These are phyloP conservation scores for Pythium dissimile DNA, from an alignment of 352 stramenopile genomes.

Conservation along the genomic window DNA sequence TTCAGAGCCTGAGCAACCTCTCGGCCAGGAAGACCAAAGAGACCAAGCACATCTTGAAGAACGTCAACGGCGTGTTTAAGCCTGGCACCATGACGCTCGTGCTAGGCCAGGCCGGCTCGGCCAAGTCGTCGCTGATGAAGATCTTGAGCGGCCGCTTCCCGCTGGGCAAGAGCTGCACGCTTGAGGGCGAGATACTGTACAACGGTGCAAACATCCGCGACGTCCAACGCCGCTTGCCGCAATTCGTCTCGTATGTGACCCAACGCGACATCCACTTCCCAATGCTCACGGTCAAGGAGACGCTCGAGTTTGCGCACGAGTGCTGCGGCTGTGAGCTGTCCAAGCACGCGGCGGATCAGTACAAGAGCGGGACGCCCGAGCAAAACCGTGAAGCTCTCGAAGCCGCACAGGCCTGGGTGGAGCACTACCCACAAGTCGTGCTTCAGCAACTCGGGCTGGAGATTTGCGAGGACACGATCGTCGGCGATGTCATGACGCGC, in stretches of 20 bases:
- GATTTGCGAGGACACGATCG: conserved; percentile 25
- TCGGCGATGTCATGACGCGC: conserved; percentile 38
- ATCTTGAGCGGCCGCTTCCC: conserved; percentile 20
- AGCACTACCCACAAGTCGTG: neutral
- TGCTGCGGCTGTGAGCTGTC: conserved; percentile 29
- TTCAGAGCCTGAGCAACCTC: neutral
- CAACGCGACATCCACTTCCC: too few species aligned
- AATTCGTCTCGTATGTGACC: conserved; percentile 25
- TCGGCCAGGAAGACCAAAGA: neutral
- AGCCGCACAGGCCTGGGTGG: neutral
- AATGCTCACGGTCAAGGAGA: too few species aligned
- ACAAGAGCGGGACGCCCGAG: conserved; percentile 25
- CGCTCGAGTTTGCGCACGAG: conserved; percentile 85
- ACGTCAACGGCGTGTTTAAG: conserved; percentile 18
- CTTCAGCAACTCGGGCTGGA: neutral
- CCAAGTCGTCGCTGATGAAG: conserved; percentile 20
- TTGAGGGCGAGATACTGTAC: conserved; percentile 21
- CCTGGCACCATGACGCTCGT: conserved; percentile 19
- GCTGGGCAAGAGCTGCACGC: neutral
- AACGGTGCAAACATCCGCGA: conserved; percentile 14
- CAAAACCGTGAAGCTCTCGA: conserved; percentile 23
- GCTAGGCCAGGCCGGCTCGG: conserved; percentile 7
- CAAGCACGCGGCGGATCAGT: conserved; percentile 19
- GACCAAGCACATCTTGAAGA: conserved; percentile 20
- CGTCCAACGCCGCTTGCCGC: conserved; percentile 11